A percentile compares a stretch with the other conserved stretches of the same genome.
phyloP scores from a whole-genome alignment of 345 rosid genomes.

The Citrus trifoliata region DNA sequence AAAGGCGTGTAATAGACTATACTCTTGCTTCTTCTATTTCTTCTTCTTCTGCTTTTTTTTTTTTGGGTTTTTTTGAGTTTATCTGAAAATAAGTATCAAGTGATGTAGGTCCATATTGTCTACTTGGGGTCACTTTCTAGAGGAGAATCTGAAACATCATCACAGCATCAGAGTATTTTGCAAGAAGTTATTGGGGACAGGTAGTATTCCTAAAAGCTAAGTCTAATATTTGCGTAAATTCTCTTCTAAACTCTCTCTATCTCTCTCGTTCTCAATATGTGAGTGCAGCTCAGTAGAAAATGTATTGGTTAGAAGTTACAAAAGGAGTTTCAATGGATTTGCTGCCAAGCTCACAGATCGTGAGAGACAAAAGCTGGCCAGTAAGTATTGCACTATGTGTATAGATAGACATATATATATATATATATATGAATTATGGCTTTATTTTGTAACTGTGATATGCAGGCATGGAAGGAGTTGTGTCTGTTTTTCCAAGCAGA shows the following conservation, averaged over 20 bases:
- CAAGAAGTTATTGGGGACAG: conserved; percentile 9
- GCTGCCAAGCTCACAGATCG: conserved; percentile 35
- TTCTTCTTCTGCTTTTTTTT: neutral
- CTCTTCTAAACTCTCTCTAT: neutral
- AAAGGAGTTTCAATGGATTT: conserved; percentile 48
- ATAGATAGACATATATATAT: too few species aligned
- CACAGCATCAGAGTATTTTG: conserved; percentile 28
- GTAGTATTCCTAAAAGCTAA: neutral
- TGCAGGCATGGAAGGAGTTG: conserved; percentile 23
- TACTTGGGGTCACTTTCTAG: conserved; percentile 41
- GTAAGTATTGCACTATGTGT: conserved; percentile 13
- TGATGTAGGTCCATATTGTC: conserved; percentile 27
- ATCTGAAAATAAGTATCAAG: neutral
- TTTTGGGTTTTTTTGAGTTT: too few species aligned
- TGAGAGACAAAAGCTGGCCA: conserved; percentile 29
- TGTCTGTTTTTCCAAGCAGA: conserved; percentile 34
- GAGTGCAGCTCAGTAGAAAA: conserved; percentile 10
- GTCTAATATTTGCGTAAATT: too few species aligned
- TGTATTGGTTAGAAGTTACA: conserved; percentile 30
- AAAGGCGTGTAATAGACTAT: too few species aligned
- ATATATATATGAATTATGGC: too few species aligned
- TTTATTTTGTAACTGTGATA: neutral
- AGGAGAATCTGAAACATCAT: conserved; percentile 10
- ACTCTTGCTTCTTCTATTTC: too few species aligned
- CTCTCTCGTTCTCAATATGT: neutral